These are phyloP conservation scores for Acrocalymma vagum DNA, from an alignment of 2,329 filamentous ascomycete species.

Conservation along the genomic window DNA sequence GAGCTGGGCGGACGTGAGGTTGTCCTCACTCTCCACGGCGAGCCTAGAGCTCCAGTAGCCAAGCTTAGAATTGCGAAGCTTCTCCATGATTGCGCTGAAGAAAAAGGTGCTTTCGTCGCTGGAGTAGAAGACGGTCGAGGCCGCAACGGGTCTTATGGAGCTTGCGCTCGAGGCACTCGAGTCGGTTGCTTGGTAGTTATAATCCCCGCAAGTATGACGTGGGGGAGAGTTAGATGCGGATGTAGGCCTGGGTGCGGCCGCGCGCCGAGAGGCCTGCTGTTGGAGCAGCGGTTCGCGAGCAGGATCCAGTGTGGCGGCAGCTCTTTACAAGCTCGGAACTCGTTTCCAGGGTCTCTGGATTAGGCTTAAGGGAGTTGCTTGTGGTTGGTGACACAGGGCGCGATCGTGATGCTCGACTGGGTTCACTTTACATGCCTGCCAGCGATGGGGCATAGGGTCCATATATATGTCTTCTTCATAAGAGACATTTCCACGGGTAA, in stretches of 20 bases:
- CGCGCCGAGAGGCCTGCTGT: conserved; percentile 15
- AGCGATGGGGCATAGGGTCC: conserved; percentile 10
- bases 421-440: conserved; percentile 11
- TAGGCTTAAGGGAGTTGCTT: neutral
- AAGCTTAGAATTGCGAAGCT: conserved; percentile 47
- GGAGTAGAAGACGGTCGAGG: conserved; percentile 23
- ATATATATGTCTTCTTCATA: conserved; percentile 21
- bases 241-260: conserved; percentile 25
- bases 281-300: conserved; percentile 35
- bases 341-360: conserved; percentile 1
- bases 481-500: conserved; percentile 2
- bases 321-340: conserved; percentile 9
- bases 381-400: conserved; percentile 6
- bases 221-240: conserved; percentile 21
- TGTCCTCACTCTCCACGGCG: conserved; percentile 77
- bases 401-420: conserved; percentile 10
- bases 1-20: conserved; percentile 79
- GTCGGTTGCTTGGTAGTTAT: conserved; percentile 24
- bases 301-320: conserved; percentile 24
- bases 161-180: conserved; percentile 24
- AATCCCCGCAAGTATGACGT: conserved; percentile 41
- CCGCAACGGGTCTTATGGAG: conserved; percentile 30
- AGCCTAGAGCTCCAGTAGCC: conserved; percentile 63
- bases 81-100: conserved; percentile 48
- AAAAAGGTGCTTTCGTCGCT: conserved; percentile 22